phyloP scores from a whole-genome alignment of 2,329 filamentous ascomycete genomes.

The Colletotrichum melonis region DNA sequence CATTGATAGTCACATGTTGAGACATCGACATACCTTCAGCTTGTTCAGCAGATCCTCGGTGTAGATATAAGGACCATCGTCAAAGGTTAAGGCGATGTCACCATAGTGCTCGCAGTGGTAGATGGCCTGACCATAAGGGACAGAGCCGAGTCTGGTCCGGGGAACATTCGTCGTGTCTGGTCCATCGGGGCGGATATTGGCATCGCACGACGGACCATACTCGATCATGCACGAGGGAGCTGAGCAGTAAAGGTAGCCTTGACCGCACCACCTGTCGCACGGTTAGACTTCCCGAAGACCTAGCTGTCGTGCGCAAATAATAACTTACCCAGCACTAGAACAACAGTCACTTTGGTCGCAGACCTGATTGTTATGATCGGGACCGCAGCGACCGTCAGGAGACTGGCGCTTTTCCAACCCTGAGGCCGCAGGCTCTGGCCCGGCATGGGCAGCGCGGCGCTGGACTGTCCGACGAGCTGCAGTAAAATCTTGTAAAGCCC shows the following conservation, averaged over 20 bases:
- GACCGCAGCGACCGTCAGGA: constrained; percentile 61
- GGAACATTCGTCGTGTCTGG: constrained; percentile 64
- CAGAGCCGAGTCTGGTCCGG: constrained; percentile 63
- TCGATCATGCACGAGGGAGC: constrained; percentile 71
- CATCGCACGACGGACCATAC: constrained; percentile 71
- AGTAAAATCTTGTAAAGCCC: constrained; percentile 25
- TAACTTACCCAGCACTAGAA: constrained; percentile 53
- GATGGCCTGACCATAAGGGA: constrained; percentile 68
- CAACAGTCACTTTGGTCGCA: constrained; percentile 53
- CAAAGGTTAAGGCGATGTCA: constrained; percentile 62
- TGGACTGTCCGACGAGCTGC: constrained; percentile 21
- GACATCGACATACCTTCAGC: constrained; percentile 57
- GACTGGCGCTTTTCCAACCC: constrained; percentile 45
- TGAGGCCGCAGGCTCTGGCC: constrained; percentile 15
- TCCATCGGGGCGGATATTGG: constrained; percentile 63
- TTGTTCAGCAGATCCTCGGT: constrained; percentile 55
- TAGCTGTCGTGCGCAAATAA: not conserved
- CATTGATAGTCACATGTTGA: not conserved
- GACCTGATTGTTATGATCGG: constrained; percentile 43
- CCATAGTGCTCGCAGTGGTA: constrained; percentile 67
- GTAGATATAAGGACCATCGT: constrained; percentile 58
- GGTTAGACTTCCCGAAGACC: not conserved
- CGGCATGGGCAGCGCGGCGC: constrained; percentile 17
- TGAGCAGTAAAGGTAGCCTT: constrained; percentile 65
- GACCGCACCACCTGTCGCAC: constrained; percentile 64